A percentile compares a stretch with the other conserved stretches of the same genome.
Conservation (phyloP, 331 rosid species). For the Spiraea crenata region DNA sequence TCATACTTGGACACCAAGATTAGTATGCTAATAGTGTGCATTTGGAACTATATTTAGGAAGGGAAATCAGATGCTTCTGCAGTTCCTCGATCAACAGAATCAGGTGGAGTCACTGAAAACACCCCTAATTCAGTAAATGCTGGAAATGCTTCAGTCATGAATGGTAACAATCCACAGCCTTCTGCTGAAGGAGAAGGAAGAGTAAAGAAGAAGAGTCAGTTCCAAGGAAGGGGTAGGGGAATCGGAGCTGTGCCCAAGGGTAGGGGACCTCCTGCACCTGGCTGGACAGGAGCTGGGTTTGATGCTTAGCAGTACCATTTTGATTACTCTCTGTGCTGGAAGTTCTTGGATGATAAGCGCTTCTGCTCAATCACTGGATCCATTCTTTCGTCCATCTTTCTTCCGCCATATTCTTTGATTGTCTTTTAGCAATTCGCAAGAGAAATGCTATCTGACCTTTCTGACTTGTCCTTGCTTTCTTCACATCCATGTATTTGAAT, state of each 20-base stretch:
- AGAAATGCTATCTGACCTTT: conserved; percentile 22
- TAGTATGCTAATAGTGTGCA: conserved; percentile 19
- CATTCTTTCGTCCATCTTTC: conserved; percentile 25
- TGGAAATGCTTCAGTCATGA: conserved; percentile 38
- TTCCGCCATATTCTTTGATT: conserved; percentile 10
- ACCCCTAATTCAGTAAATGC: conserved; percentile 39
- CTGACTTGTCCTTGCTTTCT: conserved; percentile 24
- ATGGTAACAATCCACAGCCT: conserved; percentile 49
- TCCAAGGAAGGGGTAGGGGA: conserved; percentile 80
- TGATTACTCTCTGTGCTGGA: conserved; percentile 22
- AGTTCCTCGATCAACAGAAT: conserved; percentile 43
- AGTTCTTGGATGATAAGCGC: conserved; percentile 20
- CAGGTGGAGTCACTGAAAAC: conserved; percentile 36
- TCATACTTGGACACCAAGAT: not conserved
- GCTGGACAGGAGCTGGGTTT: conserved; percentile 95
- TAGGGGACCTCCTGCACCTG: conserved; percentile 63
- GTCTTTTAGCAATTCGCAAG: conserved; percentile 18
- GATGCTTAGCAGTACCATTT: conserved; percentile 48
- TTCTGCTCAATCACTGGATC: conserved; percentile 20
- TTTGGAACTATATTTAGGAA: conserved; percentile 49
- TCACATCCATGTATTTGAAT: conserved; percentile 6
- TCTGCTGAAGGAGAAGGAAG: conserved; percentile 64
- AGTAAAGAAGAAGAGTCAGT: conserved; percentile 63
- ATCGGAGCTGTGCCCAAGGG: conserved; percentile 77
- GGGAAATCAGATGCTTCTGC: conserved; percentile 49